These are phyloP conservation scores for Globisporangium canariense DNA, from an alignment of 352 stramenopile species.

Conservation along the genomic window DNA sequence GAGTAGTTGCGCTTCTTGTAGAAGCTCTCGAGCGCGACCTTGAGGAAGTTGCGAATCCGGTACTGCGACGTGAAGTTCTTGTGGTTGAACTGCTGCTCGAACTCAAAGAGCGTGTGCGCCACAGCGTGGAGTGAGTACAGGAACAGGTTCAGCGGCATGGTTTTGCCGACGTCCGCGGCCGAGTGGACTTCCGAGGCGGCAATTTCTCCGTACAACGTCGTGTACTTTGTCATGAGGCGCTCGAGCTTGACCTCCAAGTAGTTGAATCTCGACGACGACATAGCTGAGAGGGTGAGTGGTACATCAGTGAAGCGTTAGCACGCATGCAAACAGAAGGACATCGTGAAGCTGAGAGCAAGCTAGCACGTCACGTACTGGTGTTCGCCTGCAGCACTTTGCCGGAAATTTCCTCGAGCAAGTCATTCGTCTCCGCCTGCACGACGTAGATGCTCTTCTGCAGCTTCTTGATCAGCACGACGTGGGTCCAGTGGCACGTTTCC, in stretches of 20 bases:
- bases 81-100: slow-evolving; percentile 61
- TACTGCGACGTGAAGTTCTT: slow-evolving; percentile 63
- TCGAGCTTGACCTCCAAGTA: slow-evolving; percentile 50
- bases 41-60: slow-evolving; percentile 54
- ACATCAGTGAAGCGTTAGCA: background rate
- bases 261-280: slow-evolving; percentile 44
- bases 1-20: slow-evolving; percentile 45
- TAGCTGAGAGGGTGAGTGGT: slow-evolving; percentile 11
- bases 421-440: slow-evolving; percentile 57
- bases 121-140: slow-evolving; percentile 79
- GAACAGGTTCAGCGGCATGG: slow-evolving; percentile 77
- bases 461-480: slow-evolving; percentile 56
- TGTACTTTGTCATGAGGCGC: slow-evolving; percentile 57
- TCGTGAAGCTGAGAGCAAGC: no score
- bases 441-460: slow-evolving; percentile 70
- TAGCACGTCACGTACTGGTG: slow-evolving; percentile 15
- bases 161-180: slow-evolving; percentile 49
- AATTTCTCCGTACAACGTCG: slow-evolving; percentile 42
- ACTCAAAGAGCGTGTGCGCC: slow-evolving; percentile 57
- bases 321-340: no score
- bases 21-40: slow-evolving; percentile 32
- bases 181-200: slow-evolving; percentile 33
- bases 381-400: slow-evolving; percentile 21
- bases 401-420: slow-evolving; percentile 68
- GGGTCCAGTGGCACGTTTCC: slow-evolving; percentile 58